Percentiles rank a stretch among this genome's conserved stretches.
Evolutionary conservation across 176 grass and related monocot genomes (phyloP).

Genomic region (Eleusine indica): DNA sequence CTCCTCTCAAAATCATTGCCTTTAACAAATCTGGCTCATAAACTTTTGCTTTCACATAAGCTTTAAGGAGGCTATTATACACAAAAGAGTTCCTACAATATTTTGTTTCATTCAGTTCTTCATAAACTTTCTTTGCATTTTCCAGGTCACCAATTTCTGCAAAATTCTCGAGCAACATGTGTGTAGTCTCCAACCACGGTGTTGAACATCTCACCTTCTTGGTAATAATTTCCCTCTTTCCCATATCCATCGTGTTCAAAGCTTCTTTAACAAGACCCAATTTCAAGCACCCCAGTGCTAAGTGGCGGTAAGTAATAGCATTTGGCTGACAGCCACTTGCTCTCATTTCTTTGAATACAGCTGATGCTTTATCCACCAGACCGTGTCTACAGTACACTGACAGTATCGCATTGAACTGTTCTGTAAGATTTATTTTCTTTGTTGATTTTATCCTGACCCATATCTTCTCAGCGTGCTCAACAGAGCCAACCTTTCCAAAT

Average conservation of each 20-base stretch:
- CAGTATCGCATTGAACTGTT: conserved; percentile 87
- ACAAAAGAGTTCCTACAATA: conserved; percentile 84
- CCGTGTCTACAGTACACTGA: conserved; percentile 84
- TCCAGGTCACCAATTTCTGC: conserved; percentile 69
- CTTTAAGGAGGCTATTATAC: conserved; percentile 81
- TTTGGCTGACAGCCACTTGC: conserved; percentile 72
- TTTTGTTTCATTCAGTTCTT: conserved; percentile 88
- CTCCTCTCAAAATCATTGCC: conserved; percentile 86
- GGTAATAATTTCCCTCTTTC: conserved; percentile 58
- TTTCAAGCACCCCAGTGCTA: conserved; percentile 85
- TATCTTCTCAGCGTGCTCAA: conserved; percentile 70
- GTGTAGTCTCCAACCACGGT: conserved; percentile 91
- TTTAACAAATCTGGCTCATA: conserved; percentile 77
- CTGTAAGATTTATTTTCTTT: conserved; percentile 54
- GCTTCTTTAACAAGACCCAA: conserved; percentile 77
- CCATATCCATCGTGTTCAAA: conserved; percentile 73
- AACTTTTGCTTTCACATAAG: conserved; percentile 78
- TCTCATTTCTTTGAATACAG: conserved; percentile 86
- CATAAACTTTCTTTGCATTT: conserved; percentile 69
- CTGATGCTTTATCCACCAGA: conserved; percentile 69
- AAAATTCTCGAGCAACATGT: conserved; percentile 80
- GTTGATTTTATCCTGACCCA: conserved; percentile 64
- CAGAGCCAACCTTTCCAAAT: conserved; percentile 63
- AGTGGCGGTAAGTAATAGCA: conserved; percentile 90
- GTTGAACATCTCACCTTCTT: conserved; percentile 73